Evolutionary conservation across 306 rosid genomes (phyloP).

Genomic region (Sesbania bispinosa): DNA sequence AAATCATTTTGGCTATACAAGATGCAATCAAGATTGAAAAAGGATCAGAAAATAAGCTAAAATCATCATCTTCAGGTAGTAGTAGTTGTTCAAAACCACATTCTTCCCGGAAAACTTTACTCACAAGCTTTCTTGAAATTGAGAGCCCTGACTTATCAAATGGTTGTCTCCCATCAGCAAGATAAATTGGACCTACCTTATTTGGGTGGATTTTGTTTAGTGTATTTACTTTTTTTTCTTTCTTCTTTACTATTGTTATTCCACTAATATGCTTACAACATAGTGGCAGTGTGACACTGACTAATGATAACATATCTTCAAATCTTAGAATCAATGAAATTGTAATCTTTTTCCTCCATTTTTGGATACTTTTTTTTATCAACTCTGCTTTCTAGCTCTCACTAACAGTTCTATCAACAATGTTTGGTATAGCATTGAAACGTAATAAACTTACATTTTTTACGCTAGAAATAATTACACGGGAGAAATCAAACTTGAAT

Average conservation of each 20-base stretch:
- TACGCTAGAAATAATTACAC: too few species aligned
- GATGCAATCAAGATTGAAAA: constrained; percentile 71
- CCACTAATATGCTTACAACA: background rate
- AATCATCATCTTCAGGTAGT: constrained; percentile 35
- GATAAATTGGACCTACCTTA: constrained; percentile 30
- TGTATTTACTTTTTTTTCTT: background rate
- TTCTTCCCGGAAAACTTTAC: constrained; percentile 69
- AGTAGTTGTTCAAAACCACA: constrained; percentile 45
- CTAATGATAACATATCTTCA: background rate
- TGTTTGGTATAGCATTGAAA: too few species aligned
- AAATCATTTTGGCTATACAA: constrained; percentile 68
- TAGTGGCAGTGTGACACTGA: background rate
- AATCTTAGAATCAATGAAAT: background rate
- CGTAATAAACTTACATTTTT: too few species aligned
- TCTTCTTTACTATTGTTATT: background rate
- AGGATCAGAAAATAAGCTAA: constrained; percentile 42
- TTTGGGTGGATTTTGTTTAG: background rate
- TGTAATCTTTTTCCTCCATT: constrained; percentile 1
- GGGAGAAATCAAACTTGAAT: too few species aligned
- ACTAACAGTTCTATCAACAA: too few species aligned
- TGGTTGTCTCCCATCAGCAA: constrained; percentile 65
- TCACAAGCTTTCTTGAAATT: too few species aligned
- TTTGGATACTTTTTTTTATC: background rate
- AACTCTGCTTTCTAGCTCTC: too few species aligned
- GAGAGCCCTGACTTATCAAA: too few species aligned